Percentiles rank a stretch among this genome's conserved stretches.
phyloP scores from a whole-genome alignment of 2,329 filamentous ascomycete genomes.

The Macrophomina tecta region DNA sequence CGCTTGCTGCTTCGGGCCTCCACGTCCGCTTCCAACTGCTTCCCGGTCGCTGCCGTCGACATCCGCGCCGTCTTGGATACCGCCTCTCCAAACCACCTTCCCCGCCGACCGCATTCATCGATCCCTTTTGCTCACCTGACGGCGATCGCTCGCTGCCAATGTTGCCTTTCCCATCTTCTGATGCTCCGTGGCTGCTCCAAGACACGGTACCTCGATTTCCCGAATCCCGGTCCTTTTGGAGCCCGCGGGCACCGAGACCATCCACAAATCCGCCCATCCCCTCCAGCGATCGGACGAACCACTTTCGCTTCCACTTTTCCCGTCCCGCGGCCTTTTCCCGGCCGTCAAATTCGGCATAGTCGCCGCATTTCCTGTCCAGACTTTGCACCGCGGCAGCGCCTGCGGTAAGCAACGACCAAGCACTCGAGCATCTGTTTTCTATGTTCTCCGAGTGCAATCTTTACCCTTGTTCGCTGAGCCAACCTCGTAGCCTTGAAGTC shows the following conservation, averaged over 20 bases:
- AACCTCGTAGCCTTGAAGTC: background rate
- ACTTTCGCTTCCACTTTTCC: slow-evolving; percentile 5
- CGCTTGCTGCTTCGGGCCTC: background rate
- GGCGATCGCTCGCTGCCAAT: background rate
- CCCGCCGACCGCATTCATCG: background rate
- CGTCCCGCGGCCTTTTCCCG: background rate
- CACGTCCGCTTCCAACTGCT: background rate
- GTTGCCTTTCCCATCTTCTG: slow-evolving; percentile 1
- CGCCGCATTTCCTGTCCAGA: background rate
- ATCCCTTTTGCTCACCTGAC: background rate
- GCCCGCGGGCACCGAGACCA: background rate
- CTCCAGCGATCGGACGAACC: background rate
- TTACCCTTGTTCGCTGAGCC: background rate
- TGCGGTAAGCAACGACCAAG: background rate
- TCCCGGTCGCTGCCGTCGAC: slow-evolving; percentile 3
- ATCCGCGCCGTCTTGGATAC: background rate
- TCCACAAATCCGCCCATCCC: background rate
- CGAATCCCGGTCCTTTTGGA: background rate
- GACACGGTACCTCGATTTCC: background rate
- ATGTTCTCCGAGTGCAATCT: background rate
- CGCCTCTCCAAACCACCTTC: background rate
- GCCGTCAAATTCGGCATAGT: background rate
- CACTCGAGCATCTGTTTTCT: background rate
- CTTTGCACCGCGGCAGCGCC: background rate
- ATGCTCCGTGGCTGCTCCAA: too few relatives aligned